Conservation (phyloP, 108 stramenopile species). For the Phaeodactylum tricornutum region DNA sequence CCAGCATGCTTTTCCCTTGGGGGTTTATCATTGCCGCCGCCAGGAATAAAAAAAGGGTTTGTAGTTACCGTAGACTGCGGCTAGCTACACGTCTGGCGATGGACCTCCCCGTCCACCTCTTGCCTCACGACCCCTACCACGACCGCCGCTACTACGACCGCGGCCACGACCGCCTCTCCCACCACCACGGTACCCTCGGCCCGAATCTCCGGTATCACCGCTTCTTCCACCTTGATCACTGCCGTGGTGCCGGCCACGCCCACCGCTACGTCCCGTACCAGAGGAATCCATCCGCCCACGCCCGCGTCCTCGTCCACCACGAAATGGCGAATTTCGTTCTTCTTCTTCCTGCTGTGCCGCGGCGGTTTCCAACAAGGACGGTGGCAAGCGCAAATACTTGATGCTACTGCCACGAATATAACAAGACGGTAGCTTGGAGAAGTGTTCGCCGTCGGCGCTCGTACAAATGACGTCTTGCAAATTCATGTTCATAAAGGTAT, state of each 20-base stretch:
- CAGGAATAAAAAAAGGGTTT: too few relatives aligned
- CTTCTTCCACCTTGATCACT: slow-evolving; percentile 15
- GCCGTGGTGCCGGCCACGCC: slow-evolving; percentile 17
- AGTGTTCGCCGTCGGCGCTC: slow-evolving; percentile 82
- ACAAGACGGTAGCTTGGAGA: slow-evolving; percentile 93
- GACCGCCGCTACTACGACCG: slow-evolving; percentile 6
- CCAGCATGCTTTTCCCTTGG: too few relatives aligned
- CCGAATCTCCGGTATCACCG: slow-evolving; percentile 14
- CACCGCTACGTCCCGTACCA: slow-evolving; percentile 10
- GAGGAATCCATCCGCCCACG: slow-evolving; percentile 19
- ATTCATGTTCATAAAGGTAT: slow-evolving; percentile 99
- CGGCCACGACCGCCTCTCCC: slow-evolving; percentile 8
- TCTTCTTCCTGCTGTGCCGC: slow-evolving; percentile 58
- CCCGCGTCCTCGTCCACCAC: slow-evolving; percentile 48
- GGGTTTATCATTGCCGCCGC: too few relatives aligned
- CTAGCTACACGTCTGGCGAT: background rate
- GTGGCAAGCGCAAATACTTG: slow-evolving; percentile 93
- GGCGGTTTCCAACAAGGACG: slow-evolving; percentile 85
- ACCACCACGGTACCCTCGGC: slow-evolving; percentile 19
- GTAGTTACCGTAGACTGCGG: too few relatives aligned
- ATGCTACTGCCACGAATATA: slow-evolving; percentile 95
- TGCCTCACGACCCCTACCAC: too few relatives aligned
- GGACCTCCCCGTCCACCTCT: slow-evolving; percentile 1
- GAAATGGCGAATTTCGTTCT: slow-evolving; percentile 22
- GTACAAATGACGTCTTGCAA: slow-evolving; percentile 94